Evolutionary conservation across 2,329 filamentous ascomycete species (phyloP).

Genomic region (Akanthomyces lecanii): DNA sequence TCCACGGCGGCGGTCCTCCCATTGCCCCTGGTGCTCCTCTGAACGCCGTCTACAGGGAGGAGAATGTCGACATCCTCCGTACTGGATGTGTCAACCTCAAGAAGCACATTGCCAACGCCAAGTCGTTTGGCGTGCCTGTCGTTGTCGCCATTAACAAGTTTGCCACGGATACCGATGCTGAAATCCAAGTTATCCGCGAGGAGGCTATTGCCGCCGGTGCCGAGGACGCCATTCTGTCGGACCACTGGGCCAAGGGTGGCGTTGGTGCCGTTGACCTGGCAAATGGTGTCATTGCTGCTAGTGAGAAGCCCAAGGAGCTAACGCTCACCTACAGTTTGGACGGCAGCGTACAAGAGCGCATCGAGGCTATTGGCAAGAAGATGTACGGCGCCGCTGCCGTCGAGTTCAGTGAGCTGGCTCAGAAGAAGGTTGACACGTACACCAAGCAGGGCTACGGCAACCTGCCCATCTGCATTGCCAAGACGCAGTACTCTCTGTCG

Average conservation of each 20-base stretch:
- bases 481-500: conserved; percentile 95
- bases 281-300: conserved; percentile 77
- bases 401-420: conserved; percentile 88
- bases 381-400: conserved; percentile 93
- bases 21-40: conserved; percentile 83
- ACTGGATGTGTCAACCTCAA: conserved; percentile 88
- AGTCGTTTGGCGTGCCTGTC: conserved; percentile 83
- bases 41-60: conserved; percentile 83
- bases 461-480: conserved; percentile 92
- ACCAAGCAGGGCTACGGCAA: conserved; percentile 87
- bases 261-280: conserved; percentile 86
- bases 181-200: conserved; percentile 83
- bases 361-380: conserved; percentile 81
- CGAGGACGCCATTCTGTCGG: conserved; percentile 86
- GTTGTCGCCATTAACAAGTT: conserved; percentile 98
- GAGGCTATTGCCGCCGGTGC: conserved; percentile 89
- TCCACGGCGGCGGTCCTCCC: conserved; percentile 92
- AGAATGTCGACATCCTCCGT: conserved; percentile 88
- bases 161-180: conserved; percentile 86
- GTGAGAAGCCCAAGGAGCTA: conserved; percentile 80
- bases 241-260: conserved; percentile 96
- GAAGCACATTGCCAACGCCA: conserved; percentile 93
- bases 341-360: conserved; percentile 78
- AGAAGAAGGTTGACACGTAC: conserved; percentile 95
- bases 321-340: conserved; percentile 80